These are phyloP conservation scores for Leishmania aethiopica DNA, from an alignment of 208 protist genomes.

Conservation along the genomic window DNA sequence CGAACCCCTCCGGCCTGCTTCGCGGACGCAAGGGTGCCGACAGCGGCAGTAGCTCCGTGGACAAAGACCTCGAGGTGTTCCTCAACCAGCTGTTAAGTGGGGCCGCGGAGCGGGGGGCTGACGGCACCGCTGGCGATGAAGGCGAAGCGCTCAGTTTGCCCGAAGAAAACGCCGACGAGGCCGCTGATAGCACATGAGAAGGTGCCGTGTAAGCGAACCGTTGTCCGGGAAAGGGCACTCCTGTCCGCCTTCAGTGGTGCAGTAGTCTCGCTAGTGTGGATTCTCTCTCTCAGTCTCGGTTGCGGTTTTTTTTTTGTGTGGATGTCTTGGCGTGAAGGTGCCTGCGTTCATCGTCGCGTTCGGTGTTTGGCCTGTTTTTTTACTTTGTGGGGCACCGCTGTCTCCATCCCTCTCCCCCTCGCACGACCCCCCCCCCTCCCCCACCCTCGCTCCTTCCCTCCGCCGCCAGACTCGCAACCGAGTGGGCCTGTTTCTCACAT, in stretches of 20 bases:
- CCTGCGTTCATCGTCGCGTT: background rate
- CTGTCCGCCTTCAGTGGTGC: background rate
- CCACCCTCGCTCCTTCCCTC: background rate
- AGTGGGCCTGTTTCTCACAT: background rate
- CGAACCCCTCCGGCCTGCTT: conserved; percentile 85
- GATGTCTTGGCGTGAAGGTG: background rate
- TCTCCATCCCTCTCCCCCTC: background rate
- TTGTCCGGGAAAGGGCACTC: background rate
- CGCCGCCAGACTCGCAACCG: background rate
- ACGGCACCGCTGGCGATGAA: background rate
- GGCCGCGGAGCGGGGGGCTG: background rate
- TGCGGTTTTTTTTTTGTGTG: background rate
- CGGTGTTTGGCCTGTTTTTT: conserved; percentile 3
- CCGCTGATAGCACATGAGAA: background rate
- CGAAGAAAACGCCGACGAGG: conserved; percentile 8
- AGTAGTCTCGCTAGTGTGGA: background rate
- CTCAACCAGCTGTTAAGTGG: conserved; percentile 46
- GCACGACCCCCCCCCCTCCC: background rate
- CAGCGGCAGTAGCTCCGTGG: conserved; percentile 25
- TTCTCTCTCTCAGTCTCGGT: background rate
- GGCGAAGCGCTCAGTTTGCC: background rate
- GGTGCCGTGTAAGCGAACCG: background rate
- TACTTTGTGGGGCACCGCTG: background rate
- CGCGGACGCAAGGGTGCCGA: conserved; percentile 36
- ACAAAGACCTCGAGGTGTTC: conserved; percentile 69